A percentile compares a stretch with the other conserved stretches of the same genome.
Conservation (phyloP, 2,329 filamentous ascomycete genomes). For the Lachnellula occidentalis region DNA sequence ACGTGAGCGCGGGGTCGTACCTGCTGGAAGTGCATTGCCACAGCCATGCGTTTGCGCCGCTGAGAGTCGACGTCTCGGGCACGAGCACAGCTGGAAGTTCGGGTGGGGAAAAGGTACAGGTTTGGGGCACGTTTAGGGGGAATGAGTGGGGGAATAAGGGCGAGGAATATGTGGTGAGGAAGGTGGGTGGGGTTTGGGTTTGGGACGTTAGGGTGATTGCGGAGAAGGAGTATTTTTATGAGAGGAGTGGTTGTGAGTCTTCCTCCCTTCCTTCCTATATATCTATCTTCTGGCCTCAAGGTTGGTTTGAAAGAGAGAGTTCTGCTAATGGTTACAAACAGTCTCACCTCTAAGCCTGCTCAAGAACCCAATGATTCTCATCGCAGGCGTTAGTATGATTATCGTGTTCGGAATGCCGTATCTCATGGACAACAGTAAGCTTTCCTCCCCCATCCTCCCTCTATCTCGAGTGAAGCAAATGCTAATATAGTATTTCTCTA, state of each 20-base stretch:
- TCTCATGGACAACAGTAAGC: conserved; percentile 89
- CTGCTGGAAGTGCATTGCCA: conserved; percentile 74
- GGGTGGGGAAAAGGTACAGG: conserved; percentile 44
- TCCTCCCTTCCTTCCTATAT: background rate
- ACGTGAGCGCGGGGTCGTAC: conserved; percentile 69
- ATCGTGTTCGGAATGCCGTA: conserved; percentile 93
- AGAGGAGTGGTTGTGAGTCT: conserved; percentile 68
- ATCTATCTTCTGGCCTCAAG: background rate
- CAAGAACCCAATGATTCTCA: conserved; percentile 95
- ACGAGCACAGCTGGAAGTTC: conserved; percentile 24
- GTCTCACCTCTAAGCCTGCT: conserved; percentile 77
- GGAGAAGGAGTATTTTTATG: conserved; percentile 69
- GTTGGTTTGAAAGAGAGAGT: background rate
- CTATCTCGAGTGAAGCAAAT: background rate
- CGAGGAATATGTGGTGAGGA: conserved; percentile 44
- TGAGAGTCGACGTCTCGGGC: conserved; percentile 66
- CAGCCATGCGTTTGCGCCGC: conserved; percentile 69
- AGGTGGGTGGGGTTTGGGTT: conserved; percentile 27
- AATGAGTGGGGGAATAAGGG: conserved; percentile 89
- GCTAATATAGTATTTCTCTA: background rate
- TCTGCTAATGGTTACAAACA: conserved; percentile 31
- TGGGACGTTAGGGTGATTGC: conserved; percentile 44
- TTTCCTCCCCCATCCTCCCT: background rate
- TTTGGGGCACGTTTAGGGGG: conserved; percentile 81
- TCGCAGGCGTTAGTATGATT: conserved; percentile 75